Evolutionary conservation across 2,329 filamentous ascomycete genomes (phyloP).

Genomic region (Sarocladium brachiariae): DNA sequence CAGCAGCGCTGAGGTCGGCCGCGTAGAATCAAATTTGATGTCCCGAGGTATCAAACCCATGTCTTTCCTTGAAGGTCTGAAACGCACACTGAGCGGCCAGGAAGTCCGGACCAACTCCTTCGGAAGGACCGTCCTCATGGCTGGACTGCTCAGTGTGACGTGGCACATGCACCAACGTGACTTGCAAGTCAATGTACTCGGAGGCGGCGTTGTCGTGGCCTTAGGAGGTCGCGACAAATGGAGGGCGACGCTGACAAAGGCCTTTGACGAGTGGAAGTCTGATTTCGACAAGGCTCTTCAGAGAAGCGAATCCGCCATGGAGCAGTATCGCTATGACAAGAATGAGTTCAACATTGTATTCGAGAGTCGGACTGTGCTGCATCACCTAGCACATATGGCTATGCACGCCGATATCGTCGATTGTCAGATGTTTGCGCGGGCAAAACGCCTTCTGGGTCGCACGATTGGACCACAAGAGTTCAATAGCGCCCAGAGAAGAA

Average conservation of each 20-base stretch:
- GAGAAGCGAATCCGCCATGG: conserved; percentile 44
- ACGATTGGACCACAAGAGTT: conserved; percentile 79
- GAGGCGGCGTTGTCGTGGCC: conserved; percentile 62
- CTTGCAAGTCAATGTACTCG: conserved; percentile 82
- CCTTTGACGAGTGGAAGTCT: conserved; percentile 89
- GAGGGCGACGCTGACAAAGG: conserved; percentile 75
- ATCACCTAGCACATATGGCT: conserved; percentile 93
- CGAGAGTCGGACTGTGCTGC: conserved; percentile 80
- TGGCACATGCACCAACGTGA: conserved; percentile 98
- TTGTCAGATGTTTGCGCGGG: conserved; percentile 89
- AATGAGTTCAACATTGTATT: conserved; percentile 62
- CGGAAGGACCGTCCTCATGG: conserved; percentile 88
- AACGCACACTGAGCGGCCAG: conserved; percentile 79
- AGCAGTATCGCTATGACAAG: conserved; percentile 52
- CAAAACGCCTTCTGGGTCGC: conserved; percentile 76
- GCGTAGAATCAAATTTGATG: conserved; percentile 73
- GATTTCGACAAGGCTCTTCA: conserved; percentile 81
- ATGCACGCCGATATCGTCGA: conserved; percentile 98
- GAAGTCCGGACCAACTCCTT: conserved; percentile 88
- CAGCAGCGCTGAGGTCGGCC: conserved; percentile 77
- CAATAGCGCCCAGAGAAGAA: conserved; percentile 68
- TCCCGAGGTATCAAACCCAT: conserved; percentile 78
- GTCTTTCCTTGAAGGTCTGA: conserved; percentile 85
- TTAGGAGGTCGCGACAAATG: conserved; percentile 87
- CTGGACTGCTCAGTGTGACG: conserved; percentile 83